Percentiles rank a stretch among this genome's conserved stretches.
Conservation (phyloP, 768 basidiomycete species). For the Pholiota microspora region DNA sequence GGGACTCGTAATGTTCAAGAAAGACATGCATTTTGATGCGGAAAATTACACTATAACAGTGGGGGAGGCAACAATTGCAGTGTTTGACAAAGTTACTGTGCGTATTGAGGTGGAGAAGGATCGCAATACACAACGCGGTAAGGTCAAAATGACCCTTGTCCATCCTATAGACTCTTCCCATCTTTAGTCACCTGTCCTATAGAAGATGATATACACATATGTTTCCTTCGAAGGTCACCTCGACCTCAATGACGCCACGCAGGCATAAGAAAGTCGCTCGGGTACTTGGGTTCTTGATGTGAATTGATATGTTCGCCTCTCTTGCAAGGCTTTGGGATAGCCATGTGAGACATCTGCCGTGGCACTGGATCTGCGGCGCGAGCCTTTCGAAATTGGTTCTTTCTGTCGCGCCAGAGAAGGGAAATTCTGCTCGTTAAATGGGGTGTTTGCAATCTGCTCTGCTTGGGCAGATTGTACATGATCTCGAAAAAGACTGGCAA, state of each 20-base stretch:
- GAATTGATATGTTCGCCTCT: no score
- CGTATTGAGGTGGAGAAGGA: constrained; percentile 93
- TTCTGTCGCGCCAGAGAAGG: background rate
- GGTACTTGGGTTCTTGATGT: no score
- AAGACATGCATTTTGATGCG: constrained; percentile 83
- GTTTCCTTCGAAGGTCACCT: no score
- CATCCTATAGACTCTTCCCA: constrained; percentile 58
- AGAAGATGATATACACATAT: no score
- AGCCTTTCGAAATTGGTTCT: background rate
- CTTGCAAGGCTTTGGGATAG: background rate
- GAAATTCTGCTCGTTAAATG: background rate
- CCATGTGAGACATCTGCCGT: background rate
- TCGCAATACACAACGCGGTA: constrained; percentile 86
- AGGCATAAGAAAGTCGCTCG: no score
- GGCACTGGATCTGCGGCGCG: background rate
- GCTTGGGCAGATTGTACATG: background rate
- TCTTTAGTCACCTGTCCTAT: no score
- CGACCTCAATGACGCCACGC: no score
- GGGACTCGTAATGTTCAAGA: constrained; percentile 93
- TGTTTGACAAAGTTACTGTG: constrained; percentile 94
- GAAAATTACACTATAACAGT: constrained; percentile 86
- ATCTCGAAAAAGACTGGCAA: background rate
- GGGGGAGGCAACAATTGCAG: constrained; percentile 62
- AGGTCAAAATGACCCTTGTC: constrained; percentile 80
- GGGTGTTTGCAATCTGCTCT: background rate